These are phyloP conservation scores for Fagopyrum tataricum DNA, from an alignment of 148 eudicot genomes.

Conservation along the genomic window DNA sequence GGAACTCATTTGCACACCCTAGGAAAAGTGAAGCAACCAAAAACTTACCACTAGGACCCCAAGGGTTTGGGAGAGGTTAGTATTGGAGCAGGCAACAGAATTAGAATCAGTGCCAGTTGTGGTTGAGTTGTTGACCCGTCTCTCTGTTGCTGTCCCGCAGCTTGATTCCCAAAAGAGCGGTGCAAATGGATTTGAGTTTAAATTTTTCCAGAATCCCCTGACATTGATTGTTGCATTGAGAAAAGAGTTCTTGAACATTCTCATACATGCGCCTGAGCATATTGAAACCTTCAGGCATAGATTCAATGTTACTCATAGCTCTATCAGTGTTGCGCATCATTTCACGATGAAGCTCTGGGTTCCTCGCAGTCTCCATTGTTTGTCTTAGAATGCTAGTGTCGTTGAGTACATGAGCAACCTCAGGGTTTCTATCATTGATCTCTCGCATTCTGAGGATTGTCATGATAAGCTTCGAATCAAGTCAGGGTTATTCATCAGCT, in stretches of 20 bases:
- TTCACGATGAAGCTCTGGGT: constrained; percentile 97
- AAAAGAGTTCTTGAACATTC: constrained; percentile 94
- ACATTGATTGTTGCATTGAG: constrained; percentile 86
- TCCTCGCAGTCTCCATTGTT: constrained; percentile 91
- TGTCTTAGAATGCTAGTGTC: constrained; percentile 93
- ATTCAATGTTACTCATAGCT: constrained; percentile 98
- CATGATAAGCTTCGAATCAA: constrained; percentile 81
- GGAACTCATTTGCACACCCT: not conserved
- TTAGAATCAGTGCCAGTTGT: constrained; percentile 58
- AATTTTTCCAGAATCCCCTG: constrained; percentile 57
- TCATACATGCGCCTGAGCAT: constrained; percentile 99
- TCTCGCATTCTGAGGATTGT: constrained; percentile 98
- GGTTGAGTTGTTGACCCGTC: constrained; percentile 52
- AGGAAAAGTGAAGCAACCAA: constrained; percentile 7
- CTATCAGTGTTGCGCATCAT: constrained; percentile 99
- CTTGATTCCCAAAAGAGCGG: constrained; percentile 81
- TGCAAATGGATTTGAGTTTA: constrained; percentile 72
- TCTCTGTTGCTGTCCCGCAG: constrained; percentile 57
- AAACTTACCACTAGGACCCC: constrained; percentile 69
- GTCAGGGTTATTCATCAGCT: constrained; percentile 91
- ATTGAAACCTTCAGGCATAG: constrained; percentile 96
- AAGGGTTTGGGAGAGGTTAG: constrained; percentile 88
- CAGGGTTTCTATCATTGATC: constrained; percentile 90
- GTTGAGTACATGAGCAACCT: constrained; percentile 87
- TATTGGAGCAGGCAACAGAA: constrained; percentile 50